These are phyloP conservation scores for Apophysomyces sp. DNA, from an alignment of 371 early-diverging fungal genomes.

Conservation along the genomic window DNA sequence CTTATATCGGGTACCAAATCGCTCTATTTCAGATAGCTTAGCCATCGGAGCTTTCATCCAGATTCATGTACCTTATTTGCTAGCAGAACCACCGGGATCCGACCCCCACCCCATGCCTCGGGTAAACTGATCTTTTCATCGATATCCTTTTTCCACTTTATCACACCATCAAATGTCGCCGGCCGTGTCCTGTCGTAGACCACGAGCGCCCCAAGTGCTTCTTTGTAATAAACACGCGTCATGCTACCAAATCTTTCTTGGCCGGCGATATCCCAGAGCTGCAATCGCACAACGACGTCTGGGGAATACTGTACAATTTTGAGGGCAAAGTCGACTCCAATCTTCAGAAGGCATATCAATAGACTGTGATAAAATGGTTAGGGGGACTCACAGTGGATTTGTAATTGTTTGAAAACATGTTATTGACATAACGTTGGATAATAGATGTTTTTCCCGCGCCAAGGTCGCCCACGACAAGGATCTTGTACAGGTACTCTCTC, in stretches of 20 bases:
- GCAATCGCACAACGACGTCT: slow-evolving; percentile 52
- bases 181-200: slow-evolving; percentile 69
- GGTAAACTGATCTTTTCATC: slow-evolving; percentile 47
- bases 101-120: slow-evolving; percentile 32
- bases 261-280: slow-evolving; percentile 75
- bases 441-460: slow-evolving; percentile 72
- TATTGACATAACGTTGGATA: slow-evolving; percentile 60
- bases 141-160: slow-evolving; percentile 60
- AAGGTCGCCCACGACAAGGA: slow-evolving; percentile 72
- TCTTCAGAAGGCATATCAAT: slow-evolving; percentile 26
- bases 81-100: slow-evolving; percentile 45
- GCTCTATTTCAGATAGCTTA: slow-evolving; percentile 14
- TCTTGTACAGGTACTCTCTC: slow-evolving; percentile 56
- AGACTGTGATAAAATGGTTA: not conserved
- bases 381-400: slow-evolving; percentile 58
- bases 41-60: not conserved
- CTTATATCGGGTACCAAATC: slow-evolving; percentile 41
- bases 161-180: slow-evolving; percentile 59
- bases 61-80: slow-evolving; percentile 43
- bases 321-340: slow-evolving; percentile 79
- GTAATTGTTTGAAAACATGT: slow-evolving; percentile 62
- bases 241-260: slow-evolving; percentile 70
- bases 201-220: slow-evolving; percentile 64
- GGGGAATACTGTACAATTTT: slow-evolving; percentile 63
- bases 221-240: slow-evolving; percentile 70